Evolutionary conservation across 768 basidiomycete species (phyloP), one percentile per base, ranked within the genome.

Genomic region (Boletellus sp.): DNA sequence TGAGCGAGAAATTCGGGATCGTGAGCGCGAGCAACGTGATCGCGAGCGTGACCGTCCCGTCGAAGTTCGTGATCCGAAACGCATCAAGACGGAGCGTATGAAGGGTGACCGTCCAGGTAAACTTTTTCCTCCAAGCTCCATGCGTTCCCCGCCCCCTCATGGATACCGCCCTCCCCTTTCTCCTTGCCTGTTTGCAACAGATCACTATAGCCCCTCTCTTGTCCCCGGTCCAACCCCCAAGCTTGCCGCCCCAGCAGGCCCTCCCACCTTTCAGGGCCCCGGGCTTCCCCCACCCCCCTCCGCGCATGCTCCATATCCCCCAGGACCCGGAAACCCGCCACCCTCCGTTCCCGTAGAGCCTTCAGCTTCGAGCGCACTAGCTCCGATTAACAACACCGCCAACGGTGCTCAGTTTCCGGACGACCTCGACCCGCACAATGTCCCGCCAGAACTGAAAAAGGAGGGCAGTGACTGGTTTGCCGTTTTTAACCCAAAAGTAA

Each of bases 401-500:
- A 68, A 62, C 24, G 64, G 62, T 10, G 59, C 54, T 48, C 66
- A 68, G 58, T 70, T 68, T 64, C 66, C 62, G 9, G 64, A 69
- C 22, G 63, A 61, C 52, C 68, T 70, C 19, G 66, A 70, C 32
- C 66, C 61, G 2, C 66, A 58, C 51, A 66, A 57, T 36, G 68
- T 68, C n/a, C 68, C 66, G 2, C 57, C 66, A 8, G 66, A 69
- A 52, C 37, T 62, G 45, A 62, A 71, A 51, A 84, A 80, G 61
- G 84, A 94, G 64, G 91, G 90, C 0, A 69, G 73, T 40, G 92
- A 94, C 62, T 95, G 93, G 93, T 88, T 90, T 62, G 90, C 86
- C 6, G 75, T 92, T 41, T 94, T 90, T 74, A 93, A 89, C 63
- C 83, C 86, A 36, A 84, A 85, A 62, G 81, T 83, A 51, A 88